Evolutionary conservation across 768 basidiomycete species (phyloP).

Genomic region (Scleroderma bovista): DNA sequence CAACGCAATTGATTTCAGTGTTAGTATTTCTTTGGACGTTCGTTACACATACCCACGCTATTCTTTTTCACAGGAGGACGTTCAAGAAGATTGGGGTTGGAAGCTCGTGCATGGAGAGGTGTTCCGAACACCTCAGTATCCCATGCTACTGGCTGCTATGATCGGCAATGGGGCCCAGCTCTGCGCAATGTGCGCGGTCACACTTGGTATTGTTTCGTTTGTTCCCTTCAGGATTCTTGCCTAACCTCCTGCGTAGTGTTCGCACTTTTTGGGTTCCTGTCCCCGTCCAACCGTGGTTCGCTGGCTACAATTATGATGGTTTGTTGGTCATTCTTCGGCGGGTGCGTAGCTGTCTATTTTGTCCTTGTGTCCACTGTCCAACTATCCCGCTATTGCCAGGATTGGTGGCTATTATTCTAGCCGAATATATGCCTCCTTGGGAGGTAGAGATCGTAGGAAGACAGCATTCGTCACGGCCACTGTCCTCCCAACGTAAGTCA

Average conservation of each 20-base stretch:
- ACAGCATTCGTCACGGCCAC: constrained; percentile 88
- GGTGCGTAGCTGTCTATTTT: constrained; percentile 38
- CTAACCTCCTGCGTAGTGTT: constrained; percentile 51
- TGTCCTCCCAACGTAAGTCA: constrained; percentile 73
- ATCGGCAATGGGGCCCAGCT: constrained; percentile 82
- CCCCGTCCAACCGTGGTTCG: constrained; percentile 89
- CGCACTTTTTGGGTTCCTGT: constrained; percentile 88
- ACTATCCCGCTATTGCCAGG: constrained; percentile 32
- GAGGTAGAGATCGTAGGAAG: constrained; percentile 71
- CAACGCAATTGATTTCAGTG: constrained; percentile 84
- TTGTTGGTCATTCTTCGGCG: constrained; percentile 90
- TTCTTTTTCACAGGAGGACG: constrained; percentile 61
- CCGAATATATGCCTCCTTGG: constrained; percentile 71
- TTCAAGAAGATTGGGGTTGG: constrained; percentile 99
- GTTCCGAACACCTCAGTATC: constrained; percentile 75
- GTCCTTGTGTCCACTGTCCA: neutral
- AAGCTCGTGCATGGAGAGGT: constrained; percentile 96
- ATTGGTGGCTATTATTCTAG: constrained; percentile 87
- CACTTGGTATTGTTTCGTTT: constrained; percentile 52
- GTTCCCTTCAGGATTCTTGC: neutral
- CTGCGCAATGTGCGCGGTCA: constrained; percentile 81
- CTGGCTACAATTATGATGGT: constrained; percentile 91
- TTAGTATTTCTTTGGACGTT: constrained; percentile 31
- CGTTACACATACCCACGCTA: neutral
- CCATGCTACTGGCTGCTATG: constrained; percentile 76